Evolutionary conservation across 495 filamentous ascomycete species (phyloP).

Genomic region (Aspergillus diversus): DNA sequence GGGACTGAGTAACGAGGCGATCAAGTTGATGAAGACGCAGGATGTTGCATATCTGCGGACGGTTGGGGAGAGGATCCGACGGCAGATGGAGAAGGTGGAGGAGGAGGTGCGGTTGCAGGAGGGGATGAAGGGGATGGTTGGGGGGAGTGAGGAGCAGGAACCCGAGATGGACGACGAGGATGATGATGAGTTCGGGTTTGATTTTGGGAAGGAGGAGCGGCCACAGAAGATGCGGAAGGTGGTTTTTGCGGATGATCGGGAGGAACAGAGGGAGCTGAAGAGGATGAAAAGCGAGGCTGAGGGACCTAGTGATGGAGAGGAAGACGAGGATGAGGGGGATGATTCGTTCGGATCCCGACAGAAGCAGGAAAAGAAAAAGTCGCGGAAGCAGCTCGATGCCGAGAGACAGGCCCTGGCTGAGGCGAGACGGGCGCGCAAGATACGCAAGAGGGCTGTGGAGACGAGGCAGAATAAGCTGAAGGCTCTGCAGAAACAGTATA

Average conservation of each 20-base stretch:
- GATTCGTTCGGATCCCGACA: constrained; percentile 29
- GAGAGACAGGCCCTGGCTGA: constrained; percentile 47
- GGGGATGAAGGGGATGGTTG: constrained; percentile 35
- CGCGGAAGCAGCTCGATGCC: constrained; percentile 43
- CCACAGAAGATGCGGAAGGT: constrained; percentile 46
- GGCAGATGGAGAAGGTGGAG: constrained; percentile 63
- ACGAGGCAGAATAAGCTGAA: constrained; percentile 59
- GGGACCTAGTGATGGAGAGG: constrained; percentile 15
- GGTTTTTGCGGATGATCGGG: constrained; percentile 59
- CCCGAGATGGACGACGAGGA: constrained; percentile 35
- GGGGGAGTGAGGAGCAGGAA: constrained; percentile 34
- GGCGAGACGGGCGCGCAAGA: constrained; percentile 47
- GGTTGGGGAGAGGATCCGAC: constrained; percentile 60
- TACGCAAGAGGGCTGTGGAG: constrained; percentile 53
- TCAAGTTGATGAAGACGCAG: constrained; percentile 93
- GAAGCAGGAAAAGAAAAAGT: constrained; percentile 30
- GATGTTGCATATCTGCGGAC: constrained; percentile 86
- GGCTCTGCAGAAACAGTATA: constrained; percentile 68
- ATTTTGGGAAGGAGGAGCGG: constrained; percentile 22
- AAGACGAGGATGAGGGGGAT: constrained; percentile 39
- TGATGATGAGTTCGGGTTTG: constrained; percentile 36
- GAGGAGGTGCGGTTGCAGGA: constrained; percentile 51
- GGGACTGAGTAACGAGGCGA: constrained; percentile 65
- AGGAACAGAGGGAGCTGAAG: constrained; percentile 51
- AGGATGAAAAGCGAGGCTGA: constrained; percentile 24